Base-by-base conservation (phyloP, 495 filamentous ascomycete genomes). In the Alectoria sarmentosa region DNA sequence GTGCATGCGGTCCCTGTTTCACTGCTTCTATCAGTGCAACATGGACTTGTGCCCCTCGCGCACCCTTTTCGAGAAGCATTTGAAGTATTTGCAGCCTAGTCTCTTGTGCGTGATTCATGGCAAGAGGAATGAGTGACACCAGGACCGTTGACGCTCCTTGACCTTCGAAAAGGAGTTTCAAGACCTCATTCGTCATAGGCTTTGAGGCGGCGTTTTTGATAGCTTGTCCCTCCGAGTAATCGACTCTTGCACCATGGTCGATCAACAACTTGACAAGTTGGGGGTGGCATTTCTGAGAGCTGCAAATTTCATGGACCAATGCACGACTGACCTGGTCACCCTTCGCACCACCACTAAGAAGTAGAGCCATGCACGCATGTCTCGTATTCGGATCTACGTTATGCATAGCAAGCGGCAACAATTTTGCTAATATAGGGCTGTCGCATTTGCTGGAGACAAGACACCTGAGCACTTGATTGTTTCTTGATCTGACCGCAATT, bases 21-120 rank as follows among this genome's bases (percentile, higher is more conserved):
- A 68, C 66, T 41, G 62, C 66, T 13, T 46, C 60, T 38, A 68
- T 42, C 3, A 68, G 66, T 23, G 66, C 66, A 30, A 41, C n/a
- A 65, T 68, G 46, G 34, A 65, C 26, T 19, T 68, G 30, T n/a
- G 37, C 21, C 32, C 44, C 66, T 4, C 26, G 36, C 26, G 49
- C 58, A 44, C 63, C 28, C 4, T 65, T 68, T 26, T 58, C 52
- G 11, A 65, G 58, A n/a, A 68, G 23, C 3, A 57, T 9, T 49
- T 59, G 52, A 19, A 68, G 63, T 5, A 65, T 38, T 59, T 39
- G 63, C 1, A 65, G 48, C 36, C 66, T 68, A 21, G 39, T 39
- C 4, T 61, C n/a, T 34, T 65, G 63, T 8, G 32, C 3, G 58
- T 68, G 63, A 1, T 21, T 46, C 66, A 65, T 65, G 58, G 62